Conservation (phyloP, 164 flowering plant genomes). For the Annona squamosa region DNA sequence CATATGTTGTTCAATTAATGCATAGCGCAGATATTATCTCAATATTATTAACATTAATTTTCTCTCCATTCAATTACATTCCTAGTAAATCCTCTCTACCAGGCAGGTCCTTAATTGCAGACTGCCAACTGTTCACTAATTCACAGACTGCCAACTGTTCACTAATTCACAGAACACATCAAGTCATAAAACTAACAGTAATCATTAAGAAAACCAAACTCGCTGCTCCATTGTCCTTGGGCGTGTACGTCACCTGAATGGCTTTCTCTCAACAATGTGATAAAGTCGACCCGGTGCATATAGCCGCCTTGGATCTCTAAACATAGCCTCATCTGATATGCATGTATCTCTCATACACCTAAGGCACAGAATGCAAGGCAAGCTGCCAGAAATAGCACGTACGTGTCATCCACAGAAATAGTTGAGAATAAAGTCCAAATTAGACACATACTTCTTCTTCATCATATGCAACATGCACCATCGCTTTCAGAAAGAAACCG, state of each 20-base stretch:
- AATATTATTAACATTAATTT: too few relatives aligned
- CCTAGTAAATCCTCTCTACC: too few relatives aligned
- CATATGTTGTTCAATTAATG: too few relatives aligned
- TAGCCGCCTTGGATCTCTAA: constrained; percentile 86
- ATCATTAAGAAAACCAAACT: neutral
- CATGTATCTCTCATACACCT: constrained; percentile 91
- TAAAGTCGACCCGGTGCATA: constrained; percentile 98
- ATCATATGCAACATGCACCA: neutral
- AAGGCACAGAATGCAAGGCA: constrained; percentile 83
- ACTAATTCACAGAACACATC: too few relatives aligned
- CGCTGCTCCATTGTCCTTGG: neutral
- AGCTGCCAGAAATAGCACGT: constrained; percentile 40
- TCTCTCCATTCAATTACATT: too few relatives aligned
- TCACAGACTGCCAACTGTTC: too few relatives aligned
- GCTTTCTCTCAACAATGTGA: constrained; percentile 91
- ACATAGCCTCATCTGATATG: constrained; percentile 65
- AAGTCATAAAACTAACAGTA: neutral
- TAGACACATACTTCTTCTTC: neutral
- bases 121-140: too few relatives aligned
- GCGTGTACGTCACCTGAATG: constrained; percentile 47
- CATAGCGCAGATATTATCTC: too few relatives aligned
- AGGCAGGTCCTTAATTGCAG: too few relatives aligned
- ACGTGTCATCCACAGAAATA: neutral
- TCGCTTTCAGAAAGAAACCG: neutral
- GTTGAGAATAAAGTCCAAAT: neutral